These are phyloP conservation scores for Phaffia tasmanica DNA, from an alignment of 768 basidiomycete species.

Conservation along the genomic window DNA sequence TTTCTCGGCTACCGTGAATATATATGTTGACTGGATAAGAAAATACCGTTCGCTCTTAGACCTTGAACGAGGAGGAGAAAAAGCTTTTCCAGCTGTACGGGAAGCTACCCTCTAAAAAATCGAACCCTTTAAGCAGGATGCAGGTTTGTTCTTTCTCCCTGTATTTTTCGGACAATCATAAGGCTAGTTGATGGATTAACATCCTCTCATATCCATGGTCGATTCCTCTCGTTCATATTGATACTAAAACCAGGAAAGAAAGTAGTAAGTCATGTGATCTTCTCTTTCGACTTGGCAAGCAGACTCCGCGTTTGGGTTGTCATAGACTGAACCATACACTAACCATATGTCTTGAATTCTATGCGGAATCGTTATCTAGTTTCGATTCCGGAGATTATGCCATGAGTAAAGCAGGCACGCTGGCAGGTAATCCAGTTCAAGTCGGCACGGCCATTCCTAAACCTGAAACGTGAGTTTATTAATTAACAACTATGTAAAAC, in stretches of 20 bases:
- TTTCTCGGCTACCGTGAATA: slow-evolving; percentile 11
- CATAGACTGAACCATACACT: neutral
- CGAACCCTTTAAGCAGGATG: slow-evolving; percentile 78
- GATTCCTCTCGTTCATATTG: neutral
- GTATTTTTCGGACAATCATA: too few relatives aligned
- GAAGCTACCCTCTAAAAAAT: slow-evolving; percentile 82
- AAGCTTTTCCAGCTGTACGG: slow-evolving; percentile 91
- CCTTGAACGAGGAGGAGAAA: slow-evolving; percentile 77
- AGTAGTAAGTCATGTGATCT: neutral
- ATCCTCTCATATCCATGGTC: neutral
- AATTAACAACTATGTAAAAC: neutral
- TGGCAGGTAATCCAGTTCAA: slow-evolving; percentile 57
- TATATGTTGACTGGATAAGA: too few relatives aligned
- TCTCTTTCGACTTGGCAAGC: neutral
- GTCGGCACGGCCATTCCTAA: slow-evolving; percentile 97
- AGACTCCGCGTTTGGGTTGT: neutral
- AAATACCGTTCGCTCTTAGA: slow-evolving; percentile 42
- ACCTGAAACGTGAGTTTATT: slow-evolving; percentile 70
- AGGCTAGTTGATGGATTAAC: neutral
- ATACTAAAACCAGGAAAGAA: too few relatives aligned
- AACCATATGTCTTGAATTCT: neutral
- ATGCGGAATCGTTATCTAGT: slow-evolving; percentile 81
- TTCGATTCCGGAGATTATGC: slow-evolving; percentile 99
- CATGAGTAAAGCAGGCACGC: slow-evolving; percentile 79
- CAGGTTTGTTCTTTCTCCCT: slow-evolving; percentile 40